phyloP scores from a whole-genome alignment of 805 yeast genomes.

The Nakazawaea wickerhamii region DNA sequence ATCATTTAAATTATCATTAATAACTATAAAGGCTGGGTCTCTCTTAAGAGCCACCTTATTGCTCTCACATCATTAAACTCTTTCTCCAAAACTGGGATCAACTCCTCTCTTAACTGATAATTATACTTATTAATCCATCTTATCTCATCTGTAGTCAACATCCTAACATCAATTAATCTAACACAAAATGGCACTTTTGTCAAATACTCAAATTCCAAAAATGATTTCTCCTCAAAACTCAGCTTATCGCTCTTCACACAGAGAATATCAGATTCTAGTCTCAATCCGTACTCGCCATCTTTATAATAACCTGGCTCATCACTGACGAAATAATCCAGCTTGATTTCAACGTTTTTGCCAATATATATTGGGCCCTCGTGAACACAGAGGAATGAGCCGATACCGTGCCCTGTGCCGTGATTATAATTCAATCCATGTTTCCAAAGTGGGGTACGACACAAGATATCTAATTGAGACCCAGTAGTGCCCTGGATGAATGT shows the following conservation, averaged over 20 bases:
- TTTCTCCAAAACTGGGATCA: conserved; percentile 42
- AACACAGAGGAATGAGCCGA: conserved; percentile 86
- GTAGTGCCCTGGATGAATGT: conserved; percentile 73
- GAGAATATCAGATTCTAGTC: conserved; percentile 81
- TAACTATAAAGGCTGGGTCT: conserved; percentile 39
- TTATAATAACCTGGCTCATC: conserved; percentile 95
- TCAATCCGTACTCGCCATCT: conserved; percentile 84
- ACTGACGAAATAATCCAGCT: conserved; percentile 70
- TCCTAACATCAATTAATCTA: conserved; percentile 55
- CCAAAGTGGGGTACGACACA: conserved; percentile 84
- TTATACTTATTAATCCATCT: conserved; percentile 69
- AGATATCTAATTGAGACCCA: conserved; percentile 70
- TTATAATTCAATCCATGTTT: conserved; percentile 76
- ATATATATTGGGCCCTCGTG: conserved; percentile 94
- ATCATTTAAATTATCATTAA: no score
- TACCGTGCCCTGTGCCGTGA: conserved; percentile 98
- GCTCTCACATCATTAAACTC: conserved; percentile 54
- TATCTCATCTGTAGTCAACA: conserved; percentile 59
- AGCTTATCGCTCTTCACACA: conserved; percentile 39
- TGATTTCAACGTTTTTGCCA: conserved; percentile 45
- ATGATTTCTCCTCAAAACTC: conserved; percentile 51
- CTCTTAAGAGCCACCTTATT: conserved; percentile 64
- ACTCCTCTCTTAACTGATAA: conserved; percentile 43
- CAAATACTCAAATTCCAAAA: conserved; percentile 72
- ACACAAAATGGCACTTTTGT: conserved; percentile 83